Conservation (phyloP, 305 asterid genomes). For the Lippia alba region DNA sequence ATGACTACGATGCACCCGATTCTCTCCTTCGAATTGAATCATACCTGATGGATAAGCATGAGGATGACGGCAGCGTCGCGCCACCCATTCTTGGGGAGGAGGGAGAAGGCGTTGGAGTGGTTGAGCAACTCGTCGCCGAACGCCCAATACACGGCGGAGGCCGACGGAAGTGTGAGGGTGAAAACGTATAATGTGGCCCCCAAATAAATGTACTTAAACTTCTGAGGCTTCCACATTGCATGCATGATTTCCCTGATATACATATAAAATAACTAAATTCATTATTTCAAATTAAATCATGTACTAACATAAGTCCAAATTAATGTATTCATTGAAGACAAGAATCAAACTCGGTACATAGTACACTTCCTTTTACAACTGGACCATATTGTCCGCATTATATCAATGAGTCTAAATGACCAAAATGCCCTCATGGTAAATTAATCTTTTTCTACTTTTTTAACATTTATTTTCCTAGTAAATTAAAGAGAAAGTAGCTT, state of each 20-base stretch:
- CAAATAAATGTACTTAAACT: slow-evolving; percentile 87
- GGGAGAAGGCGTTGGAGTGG: slow-evolving; percentile 83
- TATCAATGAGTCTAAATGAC: slow-evolving; percentile 5
- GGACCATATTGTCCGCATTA: slow-evolving; percentile 33
- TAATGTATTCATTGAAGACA: slow-evolving; percentile 5
- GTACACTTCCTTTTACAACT: slow-evolving; percentile 19
- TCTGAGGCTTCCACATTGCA: slow-evolving; percentile 94
- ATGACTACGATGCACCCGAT: no score
- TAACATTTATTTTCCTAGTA: slow-evolving; percentile 8
- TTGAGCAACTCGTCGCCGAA: slow-evolving; percentile 79
- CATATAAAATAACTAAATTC: not conserved
- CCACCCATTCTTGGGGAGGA: slow-evolving; percentile 66
- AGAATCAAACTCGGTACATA: slow-evolving; percentile 29
- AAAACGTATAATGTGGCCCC: slow-evolving; percentile 77
- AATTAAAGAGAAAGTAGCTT: slow-evolving; percentile 37
- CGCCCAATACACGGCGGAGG: slow-evolving; percentile 88
- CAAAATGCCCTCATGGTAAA: slow-evolving; percentile 30
- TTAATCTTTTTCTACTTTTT: no score
- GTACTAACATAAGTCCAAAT: not conserved
- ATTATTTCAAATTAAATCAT: not conserved
- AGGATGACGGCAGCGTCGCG: slow-evolving; percentile 84
- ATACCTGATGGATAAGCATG: slow-evolving; percentile 91
- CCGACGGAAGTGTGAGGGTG: slow-evolving; percentile 82
- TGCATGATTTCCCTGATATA: slow-evolving; percentile 76
- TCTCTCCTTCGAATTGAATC: no score